Base-by-base conservation (phyloP, 345 rosid species). In the Balakata baccata region DNA sequence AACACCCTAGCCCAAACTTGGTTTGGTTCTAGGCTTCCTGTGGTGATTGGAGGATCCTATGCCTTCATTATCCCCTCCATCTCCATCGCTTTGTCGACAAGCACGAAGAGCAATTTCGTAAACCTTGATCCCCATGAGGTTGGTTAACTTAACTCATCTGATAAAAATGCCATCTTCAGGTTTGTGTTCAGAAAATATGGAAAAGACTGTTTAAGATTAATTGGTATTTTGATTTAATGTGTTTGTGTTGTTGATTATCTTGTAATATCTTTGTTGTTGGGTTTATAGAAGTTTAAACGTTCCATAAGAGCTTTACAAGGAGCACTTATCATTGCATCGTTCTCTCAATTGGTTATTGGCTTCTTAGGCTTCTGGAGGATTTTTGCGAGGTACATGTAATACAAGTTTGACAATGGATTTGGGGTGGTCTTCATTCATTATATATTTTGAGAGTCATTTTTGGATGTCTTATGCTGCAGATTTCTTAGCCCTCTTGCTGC, bases 331-430 rank as follows among this genome's bases (percentile, higher is more conserved):
- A 68, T 92, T 53, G 95, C 95, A 14, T 86, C 97, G 2, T n/a
- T 89, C 60, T 64, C 52, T 61, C 92, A 87, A 80, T 75, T 86
- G 83, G 69, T 86, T 11, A 64, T 90, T 47, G 98, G 98, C 22
- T 90, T 90, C 83, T 84, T 90, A 5, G 98, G 98, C 43, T 85
- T 94, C 69, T 89, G 97, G 89, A 87, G 98, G 68, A 83, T 92
- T 67, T 83, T 90, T 12, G 78, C 83, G 39, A 86, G 92, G 97
- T 89, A 14, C 70, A n/a, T 66, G 57, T 64, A 6, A 54, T 14
- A n/a, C 14, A 59, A 23, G 25, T 66, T 29, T 67, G 20, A 39
- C 13, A 52, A 29, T 5, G 38, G 52, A 29, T 66, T 69, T 57
- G 54, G 54, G 61, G 22, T 39, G 7, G 25, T 34, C 38, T 9